phyloP scores from a whole-genome alignment of 2,329 filamentous ascomycete species.

The Anthostomella pinea region DNA sequence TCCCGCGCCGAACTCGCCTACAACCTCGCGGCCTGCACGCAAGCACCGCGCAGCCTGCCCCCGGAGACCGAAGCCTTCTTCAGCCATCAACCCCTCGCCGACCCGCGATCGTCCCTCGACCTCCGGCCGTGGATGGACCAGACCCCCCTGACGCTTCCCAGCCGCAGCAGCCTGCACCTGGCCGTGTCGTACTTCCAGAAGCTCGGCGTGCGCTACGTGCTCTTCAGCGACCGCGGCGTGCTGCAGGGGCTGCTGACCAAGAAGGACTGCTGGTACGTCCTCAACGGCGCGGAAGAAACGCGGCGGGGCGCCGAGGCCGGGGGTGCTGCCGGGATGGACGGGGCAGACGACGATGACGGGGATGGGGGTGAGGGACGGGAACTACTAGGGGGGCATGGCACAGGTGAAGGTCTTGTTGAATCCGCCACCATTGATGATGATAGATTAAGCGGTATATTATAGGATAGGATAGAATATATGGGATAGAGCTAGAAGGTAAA shows the following conservation, averaged over 20 bases:
- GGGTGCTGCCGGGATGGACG: no score
- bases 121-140: conserved; percentile 98
- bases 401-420: neutral
- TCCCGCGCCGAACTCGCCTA: conserved; percentile 85
- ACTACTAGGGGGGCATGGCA: no score
- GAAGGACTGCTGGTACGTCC: conserved; percentile 93
- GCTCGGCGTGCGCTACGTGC: conserved; percentile 82
- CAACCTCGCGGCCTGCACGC: conserved; percentile 65
- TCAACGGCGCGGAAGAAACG: conserved; percentile 73
- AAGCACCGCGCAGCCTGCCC: conserved; percentile 56
- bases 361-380: no score
- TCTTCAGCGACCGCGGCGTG: conserved; percentile 79
- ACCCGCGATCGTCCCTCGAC: conserved; percentile 76
- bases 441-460: conserved; percentile 24
- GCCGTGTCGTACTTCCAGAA: conserved; percentile 93
- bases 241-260: conserved; percentile 88
- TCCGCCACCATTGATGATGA: conserved; percentile 11
- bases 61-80: conserved; percentile 80
- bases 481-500: no score
- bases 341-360: conserved; percentile 17
- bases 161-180: conserved; percentile 73
- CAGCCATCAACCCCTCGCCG: conserved; percentile 75
- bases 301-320: conserved; percentile 34
- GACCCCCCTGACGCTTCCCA: conserved; percentile 87
- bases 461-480: conserved; percentile 2